Base-by-base conservation (phyloP, 305 asterid genomes). In the Rubia peregrina region DNA sequence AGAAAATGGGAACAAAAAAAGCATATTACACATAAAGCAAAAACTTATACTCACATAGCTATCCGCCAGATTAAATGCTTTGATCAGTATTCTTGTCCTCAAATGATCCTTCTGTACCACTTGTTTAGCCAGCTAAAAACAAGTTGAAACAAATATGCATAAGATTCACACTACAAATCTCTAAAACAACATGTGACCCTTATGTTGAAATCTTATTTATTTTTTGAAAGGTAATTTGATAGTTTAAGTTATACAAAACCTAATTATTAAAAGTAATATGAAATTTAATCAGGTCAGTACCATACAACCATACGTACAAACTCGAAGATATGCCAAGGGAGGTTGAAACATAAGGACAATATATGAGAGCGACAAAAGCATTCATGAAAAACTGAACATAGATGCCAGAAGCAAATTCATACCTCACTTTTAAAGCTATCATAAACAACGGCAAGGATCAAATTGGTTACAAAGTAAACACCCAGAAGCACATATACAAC, bases 381-480 rank as follows among this genome's bases (percentile, higher is more conserved):
- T 55, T 67, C 48, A 43, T 33, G 19, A 24, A 65, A 17, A 4
- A 53, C 26, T 26, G 68, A 6, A 21, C 49, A 9, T 48, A 61
- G 40, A 67, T 38, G 49, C 14, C 53, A 9, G 61, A 75, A 68
- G 44, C 73, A 12, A 48, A 61, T 57, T 33, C 38, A 61, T 87
- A 94, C 99, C 99, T 91, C 91, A 59, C 83, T 79, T 89, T 91
- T 94, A 75, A 94, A 94, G 90, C 98, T 94, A 79, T 94, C 97
- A 63, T 94, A 94, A 10, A 94, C 99, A 75, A 94, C 99, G 71
- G 99, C 99, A 82, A 94, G 97, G 72, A 94, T 81, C 94, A 94
- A 86, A 79, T 94, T 94, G 87, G 99, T 94, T 82, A 94, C 97
- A 55, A 94, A 94, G 89, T 94, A 94, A 76, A 94, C 97, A 22